phyloP scores from a whole-genome alignment of 495 filamentous ascomycete species.

The Choiromyces venosus region DNA sequence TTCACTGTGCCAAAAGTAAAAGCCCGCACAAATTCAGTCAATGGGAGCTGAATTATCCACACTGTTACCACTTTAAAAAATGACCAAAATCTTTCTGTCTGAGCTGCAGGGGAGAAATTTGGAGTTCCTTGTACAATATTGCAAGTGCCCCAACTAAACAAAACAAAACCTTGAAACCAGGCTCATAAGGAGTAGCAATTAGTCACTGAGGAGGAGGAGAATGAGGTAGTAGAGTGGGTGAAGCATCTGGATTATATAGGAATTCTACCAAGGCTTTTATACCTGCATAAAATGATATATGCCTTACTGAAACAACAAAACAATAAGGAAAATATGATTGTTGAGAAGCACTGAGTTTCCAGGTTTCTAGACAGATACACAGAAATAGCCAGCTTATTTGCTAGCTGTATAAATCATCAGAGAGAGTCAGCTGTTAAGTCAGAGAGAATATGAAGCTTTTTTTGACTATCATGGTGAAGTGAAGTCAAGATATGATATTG shows the following conservation, averaged over 20 bases:
- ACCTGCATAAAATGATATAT: slow-evolving; percentile 2
- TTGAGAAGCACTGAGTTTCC: slow-evolving; percentile 2
- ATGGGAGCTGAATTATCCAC: background rate
- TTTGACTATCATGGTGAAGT: slow-evolving; percentile 7
- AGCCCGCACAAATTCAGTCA: background rate
- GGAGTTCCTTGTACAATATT: background rate
- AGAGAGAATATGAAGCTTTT: background rate
- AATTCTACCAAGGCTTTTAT: slow-evolving; percentile 11
- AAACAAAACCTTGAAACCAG: background rate
- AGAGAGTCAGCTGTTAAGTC: slow-evolving; percentile 3
- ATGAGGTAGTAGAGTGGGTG: slow-evolving; percentile 8
- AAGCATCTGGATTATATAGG: slow-evolving; percentile 8
- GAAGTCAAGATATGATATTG: background rate
- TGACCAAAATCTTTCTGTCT: slow-evolving; percentile 7
- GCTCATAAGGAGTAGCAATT: slow-evolving; percentile 8
- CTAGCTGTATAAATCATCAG: slow-evolving; percentile 5
- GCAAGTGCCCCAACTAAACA: background rate
- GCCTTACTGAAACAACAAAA: background rate
- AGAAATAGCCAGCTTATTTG: background rate
- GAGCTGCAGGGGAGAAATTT: slow-evolving; percentile 10
- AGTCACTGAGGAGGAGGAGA: slow-evolving; percentile 4
- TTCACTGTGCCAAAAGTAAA: slow-evolving; percentile 7
- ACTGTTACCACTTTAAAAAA: background rate
- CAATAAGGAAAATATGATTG: background rate
- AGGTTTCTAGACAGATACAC: slow-evolving; percentile 11